phyloP scores from a whole-genome alignment of 129 eudicot genomes.

The Apium graveolens region DNA sequence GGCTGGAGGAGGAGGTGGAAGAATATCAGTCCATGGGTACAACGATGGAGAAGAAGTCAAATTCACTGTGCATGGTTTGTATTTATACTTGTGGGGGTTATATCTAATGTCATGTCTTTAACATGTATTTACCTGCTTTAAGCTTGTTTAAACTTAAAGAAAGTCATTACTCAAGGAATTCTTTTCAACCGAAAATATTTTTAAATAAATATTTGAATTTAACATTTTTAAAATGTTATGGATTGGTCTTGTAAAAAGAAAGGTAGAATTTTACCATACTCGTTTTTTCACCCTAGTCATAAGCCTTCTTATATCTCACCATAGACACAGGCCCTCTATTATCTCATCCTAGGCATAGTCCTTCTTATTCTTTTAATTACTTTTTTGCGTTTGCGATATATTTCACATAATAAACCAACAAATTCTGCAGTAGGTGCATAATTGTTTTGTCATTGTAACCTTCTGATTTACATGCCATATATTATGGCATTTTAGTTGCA shows the following conservation, averaged over 20 bases:
- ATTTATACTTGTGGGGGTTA: constrained; percentile 20
- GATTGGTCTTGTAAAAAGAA: neutral
- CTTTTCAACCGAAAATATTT: neutral
- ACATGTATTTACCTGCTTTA: neutral
- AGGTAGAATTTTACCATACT: neutral
- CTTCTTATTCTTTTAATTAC: neutral
- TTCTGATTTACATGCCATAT: neutral
- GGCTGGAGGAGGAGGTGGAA: constrained; percentile 99
- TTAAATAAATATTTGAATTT: neutral
- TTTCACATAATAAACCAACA: neutral
- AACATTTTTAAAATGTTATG: neutral
- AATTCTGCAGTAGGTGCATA: neutral
- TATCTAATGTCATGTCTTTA: neutral
- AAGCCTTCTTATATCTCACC: neutral
- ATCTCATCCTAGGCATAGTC: neutral
- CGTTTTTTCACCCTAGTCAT: neutral
- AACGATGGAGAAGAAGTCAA: constrained; percentile 82
- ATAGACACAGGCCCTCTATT: neutral
- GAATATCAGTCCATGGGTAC: constrained; percentile 73
- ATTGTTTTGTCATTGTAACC: neutral
- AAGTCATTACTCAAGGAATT: neutral
- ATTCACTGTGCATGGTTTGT: constrained; percentile 65
- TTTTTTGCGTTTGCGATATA: neutral
- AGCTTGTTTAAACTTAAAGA: neutral
- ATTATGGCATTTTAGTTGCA: neutral